Evolutionary conservation across 345 rosid genomes (phyloP).

Genomic region (Pugionium cornutum): DNA sequence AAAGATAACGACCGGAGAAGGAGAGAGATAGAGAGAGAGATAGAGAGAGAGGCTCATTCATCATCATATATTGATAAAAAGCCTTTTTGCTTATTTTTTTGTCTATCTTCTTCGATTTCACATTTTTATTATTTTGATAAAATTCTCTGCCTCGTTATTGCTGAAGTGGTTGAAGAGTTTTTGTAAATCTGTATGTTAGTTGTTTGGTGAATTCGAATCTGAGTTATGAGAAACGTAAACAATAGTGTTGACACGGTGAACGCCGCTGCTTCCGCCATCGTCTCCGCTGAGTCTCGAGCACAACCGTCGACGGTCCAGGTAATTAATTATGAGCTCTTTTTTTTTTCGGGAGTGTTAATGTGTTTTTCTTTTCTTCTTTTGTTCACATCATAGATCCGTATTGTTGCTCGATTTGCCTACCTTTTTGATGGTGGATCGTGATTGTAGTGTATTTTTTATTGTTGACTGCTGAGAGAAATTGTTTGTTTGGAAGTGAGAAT

Average conservation of each 20-base stretch:
- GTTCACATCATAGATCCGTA: slow-evolving; percentile 1
- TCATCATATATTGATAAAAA: slow-evolving; percentile 2
- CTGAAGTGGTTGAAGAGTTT: slow-evolving; percentile 2
- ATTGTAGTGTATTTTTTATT: slow-evolving; percentile 3
- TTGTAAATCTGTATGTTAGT: slow-evolving; percentile 32
- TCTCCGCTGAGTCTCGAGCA: slow-evolving; percentile 75
- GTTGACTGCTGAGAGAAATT: slow-evolving; percentile 20
- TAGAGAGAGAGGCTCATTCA: slow-evolving; percentile 27
- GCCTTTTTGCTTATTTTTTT: slow-evolving; percentile 20
- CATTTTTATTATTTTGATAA: neutral
- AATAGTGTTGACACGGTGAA: slow-evolving; percentile 71
- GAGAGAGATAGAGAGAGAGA: slow-evolving; percentile 11
- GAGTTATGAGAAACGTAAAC: slow-evolving; percentile 57
- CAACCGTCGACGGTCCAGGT: slow-evolving; percentile 73
- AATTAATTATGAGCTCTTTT: neutral
- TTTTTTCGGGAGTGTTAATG: neutral
- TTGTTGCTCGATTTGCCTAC: slow-evolving; percentile 4
- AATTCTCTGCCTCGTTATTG: slow-evolving; percentile 8
- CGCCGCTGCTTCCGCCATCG: slow-evolving; percentile 94
- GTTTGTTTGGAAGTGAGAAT: neutral
- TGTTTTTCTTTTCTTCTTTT: neutral
- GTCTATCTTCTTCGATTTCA: slow-evolving; percentile 4
- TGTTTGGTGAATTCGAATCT: slow-evolving; percentile 10
- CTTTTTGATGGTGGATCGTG: neutral
- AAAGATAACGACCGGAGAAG: slow-evolving; percentile 52